Evolutionary conservation across 1,284 basidiomycete species (phyloP).

Genomic region (Austroboletus niveus): DNA sequence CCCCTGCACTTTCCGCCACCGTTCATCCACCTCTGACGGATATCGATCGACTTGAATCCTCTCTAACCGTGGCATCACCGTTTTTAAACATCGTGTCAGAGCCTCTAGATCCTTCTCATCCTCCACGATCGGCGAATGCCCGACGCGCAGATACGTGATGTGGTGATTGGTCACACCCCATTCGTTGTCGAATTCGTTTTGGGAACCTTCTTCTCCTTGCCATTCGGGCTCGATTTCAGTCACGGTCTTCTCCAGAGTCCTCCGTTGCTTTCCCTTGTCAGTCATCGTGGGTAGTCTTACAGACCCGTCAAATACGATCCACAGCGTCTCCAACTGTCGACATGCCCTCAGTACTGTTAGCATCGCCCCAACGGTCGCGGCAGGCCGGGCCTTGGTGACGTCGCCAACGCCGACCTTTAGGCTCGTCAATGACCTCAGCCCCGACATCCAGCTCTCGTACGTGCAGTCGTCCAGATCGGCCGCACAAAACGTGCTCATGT

Average conservation of each 20-base stretch:
- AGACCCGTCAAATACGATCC: slow-evolving; percentile 23
- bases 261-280: neutral
- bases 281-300: slow-evolving; percentile 1
- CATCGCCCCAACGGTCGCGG: slow-evolving; percentile 20
- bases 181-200: slow-evolving; percentile 1
- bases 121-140: slow-evolving; percentile 24
- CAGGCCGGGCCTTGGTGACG: slow-evolving; percentile 18
- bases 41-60: slow-evolving; percentile 19
- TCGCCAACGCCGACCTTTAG: slow-evolving; percentile 26
- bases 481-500: slow-evolving; percentile 18
- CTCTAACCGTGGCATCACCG: slow-evolving; percentile 23
- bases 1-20: slow-evolving; percentile 15
- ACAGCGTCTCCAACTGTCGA: slow-evolving; percentile 15
- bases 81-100: slow-evolving; percentile 13
- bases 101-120: slow-evolving; percentile 1
- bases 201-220: too few relatives aligned
- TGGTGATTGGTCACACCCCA: slow-evolving; percentile 22
- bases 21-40: slow-evolving; percentile 8
- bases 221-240: neutral
- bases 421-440: slow-evolving; percentile 15
- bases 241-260: neutral
- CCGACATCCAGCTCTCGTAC: slow-evolving; percentile 12
- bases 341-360: slow-evolving; percentile 22
- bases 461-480: slow-evolving; percentile 20
- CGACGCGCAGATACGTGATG: slow-evolving; percentile 17